Percentiles rank a stretch among this genome's conserved stretches.
Evolutionary conservation across 768 basidiomycete species (phyloP).

Genomic region (Lactifluus echinatus): DNA sequence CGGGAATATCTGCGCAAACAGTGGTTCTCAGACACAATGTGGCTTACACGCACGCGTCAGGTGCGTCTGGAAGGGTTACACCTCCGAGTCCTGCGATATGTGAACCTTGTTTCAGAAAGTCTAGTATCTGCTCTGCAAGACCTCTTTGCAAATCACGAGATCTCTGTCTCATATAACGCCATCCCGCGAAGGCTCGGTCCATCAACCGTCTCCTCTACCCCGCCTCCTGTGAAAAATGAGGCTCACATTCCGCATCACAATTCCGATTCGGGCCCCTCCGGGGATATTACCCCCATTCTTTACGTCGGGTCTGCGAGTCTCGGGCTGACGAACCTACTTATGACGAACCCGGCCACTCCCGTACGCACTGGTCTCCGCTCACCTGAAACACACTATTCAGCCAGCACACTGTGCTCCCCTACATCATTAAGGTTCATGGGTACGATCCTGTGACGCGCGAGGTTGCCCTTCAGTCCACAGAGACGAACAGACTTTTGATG

Average conservation of each 20-base stretch:
- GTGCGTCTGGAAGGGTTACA: slow-evolving; percentile 29
- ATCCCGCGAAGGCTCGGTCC: slow-evolving; percentile 24
- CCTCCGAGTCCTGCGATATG: not conserved
- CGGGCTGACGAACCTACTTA: slow-evolving; percentile 73
- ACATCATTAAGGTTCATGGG: slow-evolving; percentile 51
- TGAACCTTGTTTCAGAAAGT: slow-evolving; percentile 25
- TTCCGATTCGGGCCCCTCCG: not conserved
- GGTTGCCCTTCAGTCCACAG: slow-evolving; percentile 49
- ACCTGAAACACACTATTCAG: not conserved
- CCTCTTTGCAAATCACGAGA: slow-evolving; percentile 7
- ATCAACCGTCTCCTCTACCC: slow-evolving; percentile 2
- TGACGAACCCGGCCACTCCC: slow-evolving; percentile 62
- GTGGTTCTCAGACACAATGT: slow-evolving; percentile 70
- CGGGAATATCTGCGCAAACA: slow-evolving; percentile 20
- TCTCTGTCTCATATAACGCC: slow-evolving; percentile 28
- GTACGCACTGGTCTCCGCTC: slow-evolving; percentile 29
- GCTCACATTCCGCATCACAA: not conserved
- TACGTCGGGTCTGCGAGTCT: slow-evolving; percentile 78
- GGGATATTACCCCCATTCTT: slow-evolving; percentile 23
- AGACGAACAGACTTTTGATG: slow-evolving; percentile 80
- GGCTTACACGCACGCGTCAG: slow-evolving; percentile 57
- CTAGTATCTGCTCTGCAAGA: slow-evolving; percentile 27
- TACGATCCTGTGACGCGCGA: slow-evolving; percentile 54
- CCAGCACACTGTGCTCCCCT: not conserved
- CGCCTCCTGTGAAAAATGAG: not conserved